Base-by-base conservation (phyloP, 805 yeast species). In the Yarrowia yakushimensis region DNA sequence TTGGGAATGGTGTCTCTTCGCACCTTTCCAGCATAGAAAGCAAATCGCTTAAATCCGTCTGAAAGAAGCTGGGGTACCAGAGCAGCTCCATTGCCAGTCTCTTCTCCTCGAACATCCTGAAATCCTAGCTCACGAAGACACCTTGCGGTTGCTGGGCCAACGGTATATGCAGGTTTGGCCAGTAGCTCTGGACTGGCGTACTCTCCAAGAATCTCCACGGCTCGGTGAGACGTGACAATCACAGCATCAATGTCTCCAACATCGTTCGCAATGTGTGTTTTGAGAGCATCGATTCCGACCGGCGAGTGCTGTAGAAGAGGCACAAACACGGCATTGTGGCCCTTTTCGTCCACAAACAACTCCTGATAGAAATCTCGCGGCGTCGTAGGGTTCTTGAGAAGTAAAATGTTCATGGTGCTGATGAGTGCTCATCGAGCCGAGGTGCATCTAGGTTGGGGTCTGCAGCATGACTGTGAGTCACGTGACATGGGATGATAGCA, bases 141-240 rank as follows among this genome's bases (percentile, higher is more conserved):
- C 15, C 77, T 76, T 18, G 80, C 81, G 0, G 98, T 93, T 0
- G 96, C 91, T 1, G 97, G 97, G 0, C 98, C 98, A 6, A 93
- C 97, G 0, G 97, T 90, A 69, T 85, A 93, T 0, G 87, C 86
- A 0, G 85, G 82, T 64, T 68, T 65, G 3, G 45, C 15, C 10
- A 67, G 64, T 13, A 66, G 50, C 20, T 23, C 59, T 3, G 45
- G 31, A 12, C 31, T 52, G 15, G 59, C 33, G 33, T 11, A 27
- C 36, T 23, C 6, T 39, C 54, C 61, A 64, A 67, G 8, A 5
- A 90, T 85, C 67, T 92, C 97, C 0, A 92, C 96, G 1, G 97
- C 96, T 66, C 98, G 74, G 71, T 93, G 97, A 1, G 96, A 88
- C 0, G 98, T 92, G 4, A 93, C 84, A 10, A 93, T 86, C 36